Percentiles rank a stretch among this genome's conserved stretches.
phyloP scores from a whole-genome alignment of 192 early-diverging fungal genomes.

The Entomortierella lignicola region DNA sequence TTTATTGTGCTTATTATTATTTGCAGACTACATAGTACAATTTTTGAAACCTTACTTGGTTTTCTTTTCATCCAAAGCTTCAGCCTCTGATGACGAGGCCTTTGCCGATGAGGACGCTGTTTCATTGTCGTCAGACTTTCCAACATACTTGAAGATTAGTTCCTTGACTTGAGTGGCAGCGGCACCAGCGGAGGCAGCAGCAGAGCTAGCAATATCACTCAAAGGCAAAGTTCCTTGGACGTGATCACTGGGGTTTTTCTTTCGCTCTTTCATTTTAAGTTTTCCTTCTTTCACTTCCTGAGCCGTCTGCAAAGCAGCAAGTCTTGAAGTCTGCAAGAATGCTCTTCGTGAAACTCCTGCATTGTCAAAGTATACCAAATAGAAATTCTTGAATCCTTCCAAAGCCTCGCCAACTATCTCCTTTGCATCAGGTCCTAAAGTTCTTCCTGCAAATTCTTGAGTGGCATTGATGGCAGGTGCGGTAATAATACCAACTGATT shows the following conservation, averaged over 20 bases:
- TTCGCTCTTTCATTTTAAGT: slow-evolving; percentile 43
- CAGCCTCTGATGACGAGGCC: not conserved
- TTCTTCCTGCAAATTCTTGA: slow-evolving; percentile 36
- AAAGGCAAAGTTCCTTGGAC: not conserved
- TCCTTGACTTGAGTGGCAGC: slow-evolving; percentile 26
- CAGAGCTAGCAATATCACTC: slow-evolving; percentile 8
- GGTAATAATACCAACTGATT: slow-evolving; percentile 38
- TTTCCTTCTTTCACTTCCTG: slow-evolving; percentile 49
- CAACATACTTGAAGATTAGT: slow-evolving; percentile 36
- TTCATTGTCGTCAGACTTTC: slow-evolving; percentile 13
- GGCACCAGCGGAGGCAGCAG: slow-evolving; percentile 12
- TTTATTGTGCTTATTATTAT: no score
- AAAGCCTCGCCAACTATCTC: slow-evolving; percentile 42
- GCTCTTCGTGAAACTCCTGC: slow-evolving; percentile 40
- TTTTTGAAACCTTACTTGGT: not conserved
- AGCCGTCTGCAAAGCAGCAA: slow-evolving; percentile 46
- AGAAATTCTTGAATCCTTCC: slow-evolving; percentile 44
- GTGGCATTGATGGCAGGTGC: slow-evolving; percentile 38
- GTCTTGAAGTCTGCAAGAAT: slow-evolving; percentile 40
- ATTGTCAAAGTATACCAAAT: slow-evolving; percentile 41
- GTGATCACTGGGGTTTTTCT: slow-evolving; percentile 10
- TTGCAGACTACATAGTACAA: no score
- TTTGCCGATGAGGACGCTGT: not conserved
- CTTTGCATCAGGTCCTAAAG: slow-evolving; percentile 39
- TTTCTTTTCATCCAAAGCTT: slow-evolving; percentile 3